Base-by-base conservation (phyloP, 225 moss, liverwort and hornwort species). In the Pseudoscleropodium purum region DNA sequence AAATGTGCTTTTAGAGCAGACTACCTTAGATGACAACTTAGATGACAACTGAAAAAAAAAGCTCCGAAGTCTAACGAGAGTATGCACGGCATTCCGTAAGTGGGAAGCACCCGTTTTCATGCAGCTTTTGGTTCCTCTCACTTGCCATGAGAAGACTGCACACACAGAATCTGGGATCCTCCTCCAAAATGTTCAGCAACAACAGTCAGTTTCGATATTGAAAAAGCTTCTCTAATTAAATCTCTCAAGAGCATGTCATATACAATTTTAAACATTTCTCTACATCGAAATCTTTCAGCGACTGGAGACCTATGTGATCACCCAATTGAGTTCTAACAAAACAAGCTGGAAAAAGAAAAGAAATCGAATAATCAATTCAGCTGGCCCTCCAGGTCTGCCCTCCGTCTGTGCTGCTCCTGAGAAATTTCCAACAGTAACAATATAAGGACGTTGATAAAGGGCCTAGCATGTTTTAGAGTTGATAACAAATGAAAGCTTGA, bases 381-480 rank as follows among this genome's bases (percentile, higher is more conserved):
- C 92, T 92, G 87, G 36, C 66, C 74, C 85, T 94, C 94, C 84
- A 94, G 59, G 16, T 94, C 93, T 63, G 91, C 94, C 82, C 94
- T 91, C 81, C 90, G 90, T 88, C 85, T 91, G 69, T 94, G 92
- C 57, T 93, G 83, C 70, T 94, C 94, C 94, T 94, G 91, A 79
- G 51, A 83, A 85, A 43, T 51, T n/a, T 51, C 52, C 86, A 89
- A 88, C 65, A 72, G 56, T 68, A 75, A 37, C 45, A 72, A 56
- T 13, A 60, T 76, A 29, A 91, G 88, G 60, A 86, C 43, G 52
- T 23, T 54, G 45, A 82, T 31, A 77, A 17, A 24, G 57, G 49
- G 8, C 47, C 17, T 59, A 43, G 23, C 47, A 84, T 52, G 27
- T 68, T 31, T 56, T 34, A 41, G 69, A 84, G 82, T 9, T 56